These are phyloP conservation scores for Chlorencoelia australis DNA, from an alignment of 2,329 filamentous ascomycete genomes.

Conservation along the genomic window DNA sequence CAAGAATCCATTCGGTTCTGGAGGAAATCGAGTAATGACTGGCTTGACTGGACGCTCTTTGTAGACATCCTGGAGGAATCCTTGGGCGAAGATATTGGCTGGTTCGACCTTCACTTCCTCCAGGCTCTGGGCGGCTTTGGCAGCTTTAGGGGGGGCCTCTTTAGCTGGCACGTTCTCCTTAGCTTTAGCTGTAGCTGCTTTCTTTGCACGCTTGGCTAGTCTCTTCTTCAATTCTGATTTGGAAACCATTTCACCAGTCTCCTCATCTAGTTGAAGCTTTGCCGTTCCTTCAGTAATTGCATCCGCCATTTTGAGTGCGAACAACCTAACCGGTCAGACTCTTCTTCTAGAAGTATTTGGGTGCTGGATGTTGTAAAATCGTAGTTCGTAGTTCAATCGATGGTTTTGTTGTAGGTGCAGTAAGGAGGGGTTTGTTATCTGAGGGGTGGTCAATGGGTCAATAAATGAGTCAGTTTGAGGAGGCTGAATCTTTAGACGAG, in stretches of 20 bases:
- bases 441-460: too few species aligned
- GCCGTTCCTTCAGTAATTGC: conserved; percentile 34
- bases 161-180: conserved; percentile 35
- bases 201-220: conserved; percentile 47
- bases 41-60: conserved; percentile 52
- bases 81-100: conserved; percentile 62
- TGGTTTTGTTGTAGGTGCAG: too few species aligned
- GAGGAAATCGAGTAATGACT: conserved; percentile 66
- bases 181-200: conserved; percentile 42
- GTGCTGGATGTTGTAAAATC: too few species aligned
- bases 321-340: background rate
- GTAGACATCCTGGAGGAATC: conserved; percentile 65
- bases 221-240: conserved; percentile 55
- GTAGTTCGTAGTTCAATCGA: too few species aligned
- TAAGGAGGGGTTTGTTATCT: too few species aligned
- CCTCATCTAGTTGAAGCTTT: conserved; percentile 52
- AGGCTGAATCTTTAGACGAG: too few species aligned
- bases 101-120: conserved; percentile 26
- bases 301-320: conserved; percentile 33
- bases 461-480: too few species aligned
- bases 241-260: conserved; percentile 56
- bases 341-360: conserved; percentile 11
- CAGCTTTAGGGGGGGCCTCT: conserved; percentile 21
- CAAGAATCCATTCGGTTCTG: conserved; percentile 86
- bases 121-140: too few species aligned